Evolutionary conservation across 306 rosid genomes (phyloP).

Genomic region (Vicia villosa): DNA sequence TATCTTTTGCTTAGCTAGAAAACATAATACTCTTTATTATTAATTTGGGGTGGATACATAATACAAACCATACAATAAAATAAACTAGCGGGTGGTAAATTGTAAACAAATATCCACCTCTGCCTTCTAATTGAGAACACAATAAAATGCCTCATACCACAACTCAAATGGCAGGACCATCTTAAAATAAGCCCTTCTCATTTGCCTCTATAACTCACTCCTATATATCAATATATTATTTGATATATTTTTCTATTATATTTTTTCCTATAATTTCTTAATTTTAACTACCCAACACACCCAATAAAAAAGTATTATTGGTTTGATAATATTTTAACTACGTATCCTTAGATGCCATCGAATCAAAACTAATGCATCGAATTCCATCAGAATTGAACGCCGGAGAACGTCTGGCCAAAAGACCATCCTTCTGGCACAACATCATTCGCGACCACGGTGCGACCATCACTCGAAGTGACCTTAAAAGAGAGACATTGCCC

Average conservation of each 20-base stretch:
- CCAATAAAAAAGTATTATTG: neutral
- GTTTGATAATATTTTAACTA: neutral
- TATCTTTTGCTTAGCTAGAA: neutral
- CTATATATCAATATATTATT: neutral
- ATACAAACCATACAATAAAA: neutral
- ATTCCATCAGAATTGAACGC: conserved; percentile 40
- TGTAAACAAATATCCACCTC: conserved; percentile 51
- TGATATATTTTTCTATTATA: conserved; percentile 10
- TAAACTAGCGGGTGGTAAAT: conserved; percentile 48
- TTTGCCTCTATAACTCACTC: conserved; percentile 30
- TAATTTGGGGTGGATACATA: conserved; percentile 2
- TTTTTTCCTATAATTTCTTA: neutral
- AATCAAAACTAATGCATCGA: neutral
- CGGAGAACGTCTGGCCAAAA: conserved; percentile 72
- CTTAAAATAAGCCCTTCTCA: conserved; percentile 48
- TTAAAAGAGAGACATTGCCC: conserved; percentile 78
- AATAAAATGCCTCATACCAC: conserved; percentile 32
- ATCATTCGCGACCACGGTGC: conserved; percentile 49
- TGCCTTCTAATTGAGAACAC: conserved; percentile 39
- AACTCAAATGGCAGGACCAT: conserved; percentile 38
- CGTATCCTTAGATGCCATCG: neutral
- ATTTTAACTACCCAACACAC: neutral
- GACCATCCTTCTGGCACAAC: conserved; percentile 66
- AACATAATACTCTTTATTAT: neutral
- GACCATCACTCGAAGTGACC: conserved; percentile 71